These are phyloP conservation scores for Thraustotheca clavata DNA, from an alignment of 352 stramenopile genomes.

Conservation along the genomic window DNA sequence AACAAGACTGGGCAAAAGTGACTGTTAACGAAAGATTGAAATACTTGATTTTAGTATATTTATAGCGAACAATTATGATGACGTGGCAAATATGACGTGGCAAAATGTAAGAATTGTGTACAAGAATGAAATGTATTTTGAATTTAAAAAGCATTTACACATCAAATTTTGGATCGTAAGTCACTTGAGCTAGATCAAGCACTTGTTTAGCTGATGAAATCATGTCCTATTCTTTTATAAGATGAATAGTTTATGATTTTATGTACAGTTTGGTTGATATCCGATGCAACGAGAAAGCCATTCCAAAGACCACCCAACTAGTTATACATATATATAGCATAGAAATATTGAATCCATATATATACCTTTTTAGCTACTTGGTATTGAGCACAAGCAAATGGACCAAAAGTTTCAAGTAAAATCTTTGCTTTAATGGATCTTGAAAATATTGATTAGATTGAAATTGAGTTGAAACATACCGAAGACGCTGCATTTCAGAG, in stretches of 20 bases:
- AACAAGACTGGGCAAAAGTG: too few relatives aligned
- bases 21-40: too few relatives aligned
- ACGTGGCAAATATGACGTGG: too few relatives aligned
- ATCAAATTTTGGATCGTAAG: background rate
- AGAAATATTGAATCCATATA: background rate
- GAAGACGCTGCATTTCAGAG: constrained; percentile 56
- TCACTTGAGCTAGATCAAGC: constrained; percentile 6
- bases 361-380: constrained; percentile 46
- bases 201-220: constrained; percentile 2
- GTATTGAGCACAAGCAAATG: constrained; percentile 48
- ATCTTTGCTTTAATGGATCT: constrained; percentile 33
- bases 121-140: too few relatives aligned
- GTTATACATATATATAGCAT: background rate
- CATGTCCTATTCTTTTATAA: background rate
- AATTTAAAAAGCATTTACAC: too few relatives aligned
- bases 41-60: too few relatives aligned
- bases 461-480: constrained; percentile 19
- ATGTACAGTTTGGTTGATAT: constrained; percentile 1
- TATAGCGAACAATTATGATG: too few relatives aligned
- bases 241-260: background rate
- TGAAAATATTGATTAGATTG: background rate
- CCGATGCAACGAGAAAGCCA: background rate
- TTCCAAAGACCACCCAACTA: constrained; percentile 13
- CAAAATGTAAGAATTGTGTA: too few relatives aligned
- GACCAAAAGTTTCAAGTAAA: constrained; percentile 41